Evolutionary conservation across 2,329 filamentous ascomycete species (phyloP), one percentile per base, ranked within the genome.

Genomic region (Cladosporium sp.): DNA sequence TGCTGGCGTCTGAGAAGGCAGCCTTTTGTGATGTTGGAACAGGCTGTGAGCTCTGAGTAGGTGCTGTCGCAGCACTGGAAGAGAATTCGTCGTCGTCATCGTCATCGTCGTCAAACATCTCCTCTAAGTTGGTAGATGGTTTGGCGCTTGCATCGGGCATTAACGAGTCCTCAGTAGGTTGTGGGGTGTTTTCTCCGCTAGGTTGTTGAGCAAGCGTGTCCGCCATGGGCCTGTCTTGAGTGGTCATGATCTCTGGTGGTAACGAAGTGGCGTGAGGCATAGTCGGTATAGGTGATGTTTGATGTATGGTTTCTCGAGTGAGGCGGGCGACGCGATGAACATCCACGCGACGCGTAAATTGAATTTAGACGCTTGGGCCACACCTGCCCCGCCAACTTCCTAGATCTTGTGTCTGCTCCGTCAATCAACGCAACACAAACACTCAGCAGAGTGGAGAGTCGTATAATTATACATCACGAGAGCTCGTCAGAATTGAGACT

Each of bases 1-100:
- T 83, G 68, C 92, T 90, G 1, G 90, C 86, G 65, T 96, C 90
- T 37, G 85, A 89, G 40, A 59, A 70, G 25, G 61, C 64, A 4
- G 65, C 58, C 52, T 67, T 65, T 12, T 48, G 47, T 20, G 54
- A 40, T n/a, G 54, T 39, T 22, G 62, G 60, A n/a, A 60, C 51
- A 12, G 63, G 59, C 62, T 77, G 70, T 42, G 71, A 71, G 52
- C 74, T 65, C 64, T 76, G 68, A 62, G 77, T 69, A 56, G 76
- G 71, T 52, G 77, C 78, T 25, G 73, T 67, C 20, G 76, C 73
- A n/a, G 76, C 77, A 61, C 78, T 83, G 4, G 82, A 83, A 4
- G 80, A 74, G 64, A 83, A 85, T 58, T 85, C 83, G 35, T 81
- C 78, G 35, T 81, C 78, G 49, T 85, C 82, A 42, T 74, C 74